Base-by-base conservation (phyloP, 2,329 filamentous ascomycete species). In the Apiospora saccharicola region DNA sequence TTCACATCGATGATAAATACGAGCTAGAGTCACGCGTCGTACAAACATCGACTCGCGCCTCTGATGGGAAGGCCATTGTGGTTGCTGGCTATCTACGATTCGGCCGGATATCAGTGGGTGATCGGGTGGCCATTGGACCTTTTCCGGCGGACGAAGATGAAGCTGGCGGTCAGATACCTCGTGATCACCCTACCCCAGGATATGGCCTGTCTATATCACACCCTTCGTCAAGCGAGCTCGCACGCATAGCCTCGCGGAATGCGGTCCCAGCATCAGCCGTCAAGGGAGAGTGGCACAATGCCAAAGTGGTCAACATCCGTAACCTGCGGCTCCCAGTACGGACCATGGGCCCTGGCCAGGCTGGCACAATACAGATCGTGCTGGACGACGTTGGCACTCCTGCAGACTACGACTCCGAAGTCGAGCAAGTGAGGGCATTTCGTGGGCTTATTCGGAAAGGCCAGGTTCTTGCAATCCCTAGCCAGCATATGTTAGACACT, bases 1-100 rank as follows among this genome's bases (percentile, higher is more conserved):
- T 98, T 78, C 93, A 98, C 78, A 89, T 98, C 34, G 96, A 98
- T 79, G 96, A 98, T 76, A 91, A 95, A 0, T 98, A 97, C 81
- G 93, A 89, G 72, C 88, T 95, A 19, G 89, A 92, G 0, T 88
- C 89, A 0, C 90, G 90, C 1, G 91, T 90, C 74, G 85, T 88
- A 5, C 80, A 84, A n/a, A 80, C 82, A 22, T 81, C 84, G 2
- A 73, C 71, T 1, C 43, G 73, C 41, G 74, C 72, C 26, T 68
- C 73, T 22, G 76, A 74, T 22, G 81, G 80, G 46, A 81, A 74
- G 77, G 85, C 71, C 79, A 84, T 72, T 77, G 93, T 99, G 19
- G 88, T 98, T 7, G 95, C 94, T 57, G 96, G 96, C 0, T 90
- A 96, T 75, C 86, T 98, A 16, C 91, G 93, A n/a, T 92, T 93